Evolutionary conservation across 768 basidiomycete genomes (phyloP).

Genomic region (Aureoboletus auriporus): DNA sequence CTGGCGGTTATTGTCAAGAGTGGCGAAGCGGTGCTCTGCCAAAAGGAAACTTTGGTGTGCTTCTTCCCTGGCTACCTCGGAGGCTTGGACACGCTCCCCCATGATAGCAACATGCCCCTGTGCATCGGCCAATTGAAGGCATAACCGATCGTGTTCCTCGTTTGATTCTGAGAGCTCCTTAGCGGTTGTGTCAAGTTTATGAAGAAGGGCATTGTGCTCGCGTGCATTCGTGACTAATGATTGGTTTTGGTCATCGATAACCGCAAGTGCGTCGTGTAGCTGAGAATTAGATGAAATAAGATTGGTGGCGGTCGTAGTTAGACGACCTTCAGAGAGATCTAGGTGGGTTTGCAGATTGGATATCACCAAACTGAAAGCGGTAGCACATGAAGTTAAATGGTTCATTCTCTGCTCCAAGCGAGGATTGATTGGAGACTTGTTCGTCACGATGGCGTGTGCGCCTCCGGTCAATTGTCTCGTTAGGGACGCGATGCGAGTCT

Average conservation of each 20-base stretch:
- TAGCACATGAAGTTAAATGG: conserved; percentile 31
- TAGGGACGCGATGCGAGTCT: conserved; percentile 42
- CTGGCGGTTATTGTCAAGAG: conserved; percentile 46
- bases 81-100: conserved; percentile 28
- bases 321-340: conserved; percentile 16
- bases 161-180: conserved; percentile 35
- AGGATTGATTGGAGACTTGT: conserved; percentile 1
- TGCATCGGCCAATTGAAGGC: conserved; percentile 34
- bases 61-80: conserved; percentile 36
- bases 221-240: conserved; percentile 11
- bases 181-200: conserved; percentile 30
- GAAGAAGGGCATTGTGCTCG: conserved; percentile 24
- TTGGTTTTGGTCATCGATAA: conserved; percentile 20
- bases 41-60: conserved; percentile 26
- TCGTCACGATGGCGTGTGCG: conserved; percentile 13
- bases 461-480: conserved; percentile 22
- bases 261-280: conserved; percentile 10
- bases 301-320: conserved; percentile 8
- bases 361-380: conserved; percentile 38
- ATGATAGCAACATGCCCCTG: conserved; percentile 31
- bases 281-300: conserved; percentile 16
- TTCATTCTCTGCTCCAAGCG: conserved; percentile 16
- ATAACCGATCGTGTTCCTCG: conserved; percentile 14
- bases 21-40: conserved; percentile 38
- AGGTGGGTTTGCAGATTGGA: conserved; percentile 33